Base-by-base conservation (phyloP, 768 basidiomycete species). In the Tylopilus sp. region DNA sequence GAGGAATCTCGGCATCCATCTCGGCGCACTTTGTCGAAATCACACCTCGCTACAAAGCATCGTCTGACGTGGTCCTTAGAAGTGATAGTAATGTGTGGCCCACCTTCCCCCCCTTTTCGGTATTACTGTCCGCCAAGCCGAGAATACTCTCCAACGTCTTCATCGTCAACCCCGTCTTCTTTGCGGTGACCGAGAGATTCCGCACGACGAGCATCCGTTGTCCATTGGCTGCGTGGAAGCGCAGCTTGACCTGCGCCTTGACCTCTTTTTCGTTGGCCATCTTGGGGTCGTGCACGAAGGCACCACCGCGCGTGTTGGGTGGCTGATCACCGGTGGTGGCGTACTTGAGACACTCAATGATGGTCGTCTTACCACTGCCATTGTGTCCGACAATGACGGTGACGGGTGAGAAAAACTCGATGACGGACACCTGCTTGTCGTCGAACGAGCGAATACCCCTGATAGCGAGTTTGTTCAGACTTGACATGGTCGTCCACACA, bases 231-330 rank as follows among this genome's bases (percentile, higher is more conserved):
- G 95, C 90, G 64, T 80, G 76, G 71, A 99, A 99, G 20, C 95
- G 82, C 33, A 99, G 75, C 68, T 93, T 94, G 58, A 99, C 97
- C 72, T 98, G 95, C 2, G 97, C 97, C 72, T 95, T 98, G 61
- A 99, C 95, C 66, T 98, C 95, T 66, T 95, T 95, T 77, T 98
- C 94, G 64, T 95, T 95, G 7, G 97, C 97, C 84, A 99, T 95
- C 77, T 97, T 97, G 2, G 97, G 97, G 71, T 99, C 97, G 69
- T 99, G 97, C 4, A 99, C 73, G 70, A 98, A 99, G 0, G 97
- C 97, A n/a, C 95, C 97, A 28, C 95, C 95, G 54, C 94, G 92
- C 21, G 95, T 92, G 64, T 95, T 95, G 1, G 97, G 91, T 0
- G 97, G 97, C 60, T 98, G 88, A 69, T 98, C 95, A 25, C 97